Base-by-base conservation (phyloP, 768 basidiomycete species). In the Tylopilus felleus region DNA sequence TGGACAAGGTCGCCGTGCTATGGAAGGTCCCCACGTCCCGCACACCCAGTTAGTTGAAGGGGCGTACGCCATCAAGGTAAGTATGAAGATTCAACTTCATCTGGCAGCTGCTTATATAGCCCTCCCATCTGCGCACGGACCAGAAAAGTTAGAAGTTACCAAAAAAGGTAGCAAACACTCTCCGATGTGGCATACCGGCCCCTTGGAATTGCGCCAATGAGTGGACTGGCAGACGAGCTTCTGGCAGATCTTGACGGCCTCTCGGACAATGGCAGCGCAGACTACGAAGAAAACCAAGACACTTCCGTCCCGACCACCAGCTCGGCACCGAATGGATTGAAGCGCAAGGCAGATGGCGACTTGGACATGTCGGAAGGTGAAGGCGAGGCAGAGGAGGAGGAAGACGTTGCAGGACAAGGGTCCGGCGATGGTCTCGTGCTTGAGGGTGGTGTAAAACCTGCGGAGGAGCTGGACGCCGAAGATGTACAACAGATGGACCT, bases 401-500 rank as follows among this genome's bases (percentile, higher is more conserved):
- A 61, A 31, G 77, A 71, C 12, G 74, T 58, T 1, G 70, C 75
- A 46, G 74, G 70, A 44, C 68, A 70, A 33, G 71, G 58, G 6
- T 76, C 79, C 35, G 70, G 79, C 7, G 79, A 78, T 0, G 79
- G 78, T 6, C 77, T 95, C 14, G 85, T 92, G 5, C 77, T 90
- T 0, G 90, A 90, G 51, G 95, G 94, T 1, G 96, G 96, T 10
- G 77, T 95, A 13, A 84, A 82, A 60, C 96, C 96, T 14, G 93
- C 95, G n/a, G 94, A 98, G 36, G 95, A 99, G 73, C 76, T 98
- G 41, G 94, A 98, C 67, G 85, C 77, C 27, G 95, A 96, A 60
- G 93, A 95, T 55, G 97, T 98, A 28, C 88, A 93, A 65, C 83
- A 85, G 63, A 98, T 98, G 93, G 93, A 98, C 63, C 74, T 99